Base-by-base conservation (phyloP, 805 yeast genomes). In the Candida wancherniae region DNA sequence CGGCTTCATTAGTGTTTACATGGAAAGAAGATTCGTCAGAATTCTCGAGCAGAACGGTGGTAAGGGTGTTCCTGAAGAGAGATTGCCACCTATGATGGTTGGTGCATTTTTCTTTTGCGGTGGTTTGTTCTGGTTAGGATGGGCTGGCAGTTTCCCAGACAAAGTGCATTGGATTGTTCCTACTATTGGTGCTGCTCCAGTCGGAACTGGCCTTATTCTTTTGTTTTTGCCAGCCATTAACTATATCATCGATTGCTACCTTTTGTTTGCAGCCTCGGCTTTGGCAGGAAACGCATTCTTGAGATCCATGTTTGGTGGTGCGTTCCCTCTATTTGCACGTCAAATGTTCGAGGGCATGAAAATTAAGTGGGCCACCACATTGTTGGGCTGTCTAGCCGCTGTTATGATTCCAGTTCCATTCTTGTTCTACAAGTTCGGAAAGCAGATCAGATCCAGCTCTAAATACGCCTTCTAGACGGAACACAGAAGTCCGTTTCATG, bases 331-430 rank as follows among this genome's bases (percentile, higher is more conserved):
- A 33, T 84, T 84, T 50, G 83, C 86, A 1, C 59, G 69, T 3
- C 77, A 71, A 42, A 79, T 84, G 88, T 82, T 83, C 57, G 54
- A 63, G 16, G 67, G 66, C 36, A 69, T 84, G 73, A 83, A 84
- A 21, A 69, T 69, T 19, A 77, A 82, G 45, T 84, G 90, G 88
- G 90, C 92, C 1, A 87, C 88, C 36, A 61, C 84, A 17, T 51
- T 84, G 15, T 50, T 84, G 23, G 87, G 87, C 10, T 63, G 77
- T 32, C 63, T 84, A 31, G 77, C 80, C 0, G 58, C 64, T 3
- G 64, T 59, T 2, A 50, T 84, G 59, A 56, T 73, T 16, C 82
- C 86, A 0, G 84, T 83, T 32, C 94, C 94, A 8, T 49, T 83
- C 34, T 50, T 78, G 28, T 81, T 84, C 50, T 63, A 66, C 55